A percentile compares a stretch with the other conserved stretches of the same genome.
Conservation (phyloP, 768 basidiomycete species). For the Russula sp. region DNA sequence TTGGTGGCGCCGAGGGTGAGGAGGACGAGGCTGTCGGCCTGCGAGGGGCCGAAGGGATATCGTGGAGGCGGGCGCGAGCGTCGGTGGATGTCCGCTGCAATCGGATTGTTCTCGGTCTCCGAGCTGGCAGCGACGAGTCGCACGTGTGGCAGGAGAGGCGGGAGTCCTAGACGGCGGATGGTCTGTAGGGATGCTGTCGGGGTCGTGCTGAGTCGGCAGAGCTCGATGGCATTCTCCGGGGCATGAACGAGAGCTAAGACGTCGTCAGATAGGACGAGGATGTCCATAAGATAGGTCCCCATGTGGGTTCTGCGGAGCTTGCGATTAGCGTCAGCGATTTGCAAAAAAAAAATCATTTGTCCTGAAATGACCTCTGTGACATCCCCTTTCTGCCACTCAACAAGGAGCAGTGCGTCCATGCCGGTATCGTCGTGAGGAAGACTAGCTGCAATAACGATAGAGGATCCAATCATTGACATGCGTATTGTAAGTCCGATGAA, state of each 20-base stretch:
- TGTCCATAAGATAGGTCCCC: constrained; percentile 4
- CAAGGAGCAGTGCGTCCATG: background rate
- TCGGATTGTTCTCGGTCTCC: background rate
- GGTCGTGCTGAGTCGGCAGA: background rate
- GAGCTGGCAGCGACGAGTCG: background rate
- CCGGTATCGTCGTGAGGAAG: background rate
- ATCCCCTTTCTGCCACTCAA: constrained; percentile 3
- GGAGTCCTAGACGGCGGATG: background rate
- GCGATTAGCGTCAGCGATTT: background rate
- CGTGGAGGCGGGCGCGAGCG: background rate
- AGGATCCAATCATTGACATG: background rate
- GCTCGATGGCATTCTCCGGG: constrained; percentile 4
- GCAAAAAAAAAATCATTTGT: background rate
- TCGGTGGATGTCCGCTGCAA: background rate
- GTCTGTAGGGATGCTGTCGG: background rate
- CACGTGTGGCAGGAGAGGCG: background rate
- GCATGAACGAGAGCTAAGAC: constrained; percentile 1
- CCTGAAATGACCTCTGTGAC: background rate
- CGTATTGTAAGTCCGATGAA: background rate
- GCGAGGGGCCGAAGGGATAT: background rate
- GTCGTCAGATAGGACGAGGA: constrained; percentile 1
- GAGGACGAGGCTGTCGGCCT: background rate
- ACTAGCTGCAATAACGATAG: background rate
- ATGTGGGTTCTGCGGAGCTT: background rate
- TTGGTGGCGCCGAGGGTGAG: background rate